Conservation (phyloP, 1,139 yeast species). For the Pneumocystis sp. region DNA sequence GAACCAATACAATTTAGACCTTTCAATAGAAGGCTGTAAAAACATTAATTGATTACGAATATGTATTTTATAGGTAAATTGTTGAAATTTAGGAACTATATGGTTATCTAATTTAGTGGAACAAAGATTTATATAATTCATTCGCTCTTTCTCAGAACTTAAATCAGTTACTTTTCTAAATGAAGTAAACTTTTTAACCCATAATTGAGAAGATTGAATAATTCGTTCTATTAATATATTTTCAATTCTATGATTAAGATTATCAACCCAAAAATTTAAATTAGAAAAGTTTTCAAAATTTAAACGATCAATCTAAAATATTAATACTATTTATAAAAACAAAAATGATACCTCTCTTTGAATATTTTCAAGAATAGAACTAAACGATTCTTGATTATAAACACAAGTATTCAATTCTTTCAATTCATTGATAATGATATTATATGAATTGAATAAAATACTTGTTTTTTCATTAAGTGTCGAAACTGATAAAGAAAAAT, state of each 20-base stretch:
- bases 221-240: slow-evolving; percentile 28
- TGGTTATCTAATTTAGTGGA: neutral
- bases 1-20: slow-evolving; percentile 24
- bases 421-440: slow-evolving; percentile 18
- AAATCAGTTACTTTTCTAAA: slow-evolving; percentile 7
- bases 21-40: slow-evolving; percentile 31
- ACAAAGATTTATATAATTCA: slow-evolving; percentile 10
- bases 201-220: slow-evolving; percentile 16
- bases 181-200: slow-evolving; percentile 19
- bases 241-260: slow-evolving; percentile 31
- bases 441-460: slow-evolving; percentile 17
- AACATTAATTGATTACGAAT: slow-evolving; percentile 33
- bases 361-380: slow-evolving; percentile 1
- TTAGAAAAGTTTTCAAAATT: slow-evolving; percentile 32
- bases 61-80: slow-evolving; percentile 26
- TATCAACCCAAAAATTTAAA: slow-evolving; percentile 26
- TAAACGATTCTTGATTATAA: slow-evolving; percentile 18
- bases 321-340: neutral
- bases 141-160: slow-evolving; percentile 6
- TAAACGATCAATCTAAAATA: slow-evolving; percentile 28
- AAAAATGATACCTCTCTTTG: slow-evolving; percentile 12
- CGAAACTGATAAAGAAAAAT: slow-evolving; percentile 30
- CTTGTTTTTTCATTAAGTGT: slow-evolving; percentile 28
- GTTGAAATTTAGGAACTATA: neutral
- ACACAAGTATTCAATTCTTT: slow-evolving; percentile 23